A percentile compares a stretch with the other conserved stretches of the same genome.
phyloP scores from a whole-genome alignment of 2,329 filamentous ascomycete genomes.

The Alternaria solani region DNA sequence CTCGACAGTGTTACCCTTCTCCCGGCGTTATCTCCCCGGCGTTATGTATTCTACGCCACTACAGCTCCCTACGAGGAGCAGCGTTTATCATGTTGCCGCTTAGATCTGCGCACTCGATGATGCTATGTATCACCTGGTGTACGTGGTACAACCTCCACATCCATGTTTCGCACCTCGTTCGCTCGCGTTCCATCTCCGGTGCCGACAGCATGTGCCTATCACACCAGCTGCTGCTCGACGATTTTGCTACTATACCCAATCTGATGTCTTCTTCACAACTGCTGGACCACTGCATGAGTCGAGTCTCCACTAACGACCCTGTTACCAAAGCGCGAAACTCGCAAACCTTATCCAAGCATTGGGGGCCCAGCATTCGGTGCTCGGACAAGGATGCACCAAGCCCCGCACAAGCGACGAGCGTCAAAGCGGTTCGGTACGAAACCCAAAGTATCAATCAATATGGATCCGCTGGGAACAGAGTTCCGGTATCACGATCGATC shows the following conservation, averaged over 20 bases:
- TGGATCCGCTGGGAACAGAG: slow-evolving; percentile 14
- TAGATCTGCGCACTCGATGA: slow-evolving; percentile 10
- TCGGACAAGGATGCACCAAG: slow-evolving; percentile 9
- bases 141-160: slow-evolving; percentile 13
- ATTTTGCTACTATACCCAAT: slow-evolving; percentile 22
- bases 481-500: slow-evolving; percentile 2
- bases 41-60: not conserved
- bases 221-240: slow-evolving; percentile 1
- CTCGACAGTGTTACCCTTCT: not conserved
- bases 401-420: slow-evolving; percentile 16
- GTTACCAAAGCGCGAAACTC: slow-evolving; percentile 8
- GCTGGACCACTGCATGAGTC: slow-evolving; percentile 3
- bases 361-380: slow-evolving; percentile 11
- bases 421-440: slow-evolving; percentile 29
- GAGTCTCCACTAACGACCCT: slow-evolving; percentile 5
- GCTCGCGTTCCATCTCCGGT: not conserved
- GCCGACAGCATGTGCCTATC: slow-evolving; percentile 15
- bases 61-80: slow-evolving; percentile 6
- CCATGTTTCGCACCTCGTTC: slow-evolving; percentile 9
- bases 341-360: slow-evolving; percentile 10
- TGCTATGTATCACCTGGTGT: slow-evolving; percentile 20
- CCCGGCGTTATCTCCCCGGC: slow-evolving; percentile 8
- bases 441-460: slow-evolving; percentile 12
- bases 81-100: slow-evolving; percentile 3
- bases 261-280: slow-evolving; percentile 12